Evolutionary conservation across 495 filamentous ascomycete species (phyloP).

Genomic region (Neurospora sp.): DNA sequence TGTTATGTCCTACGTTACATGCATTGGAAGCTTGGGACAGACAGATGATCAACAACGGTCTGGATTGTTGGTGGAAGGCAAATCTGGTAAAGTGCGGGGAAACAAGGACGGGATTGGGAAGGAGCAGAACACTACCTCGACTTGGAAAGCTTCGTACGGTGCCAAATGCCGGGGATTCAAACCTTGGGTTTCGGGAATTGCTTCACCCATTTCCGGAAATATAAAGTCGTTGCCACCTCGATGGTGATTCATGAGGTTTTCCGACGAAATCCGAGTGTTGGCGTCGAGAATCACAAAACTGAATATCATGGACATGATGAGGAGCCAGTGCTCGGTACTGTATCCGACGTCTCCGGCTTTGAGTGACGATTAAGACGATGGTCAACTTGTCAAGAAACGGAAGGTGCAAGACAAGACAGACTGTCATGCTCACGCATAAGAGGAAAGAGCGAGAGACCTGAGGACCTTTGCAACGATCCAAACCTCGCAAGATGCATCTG

Average conservation of each 20-base stretch:
- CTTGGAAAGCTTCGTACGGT: background rate
- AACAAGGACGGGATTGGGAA: background rate
- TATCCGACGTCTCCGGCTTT: background rate
- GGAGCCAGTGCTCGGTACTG: background rate
- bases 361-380: background rate
- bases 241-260: background rate
- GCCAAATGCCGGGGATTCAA: background rate
- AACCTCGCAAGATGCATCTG: too few relatives aligned
- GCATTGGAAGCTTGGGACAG: background rate
- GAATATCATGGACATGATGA: background rate
- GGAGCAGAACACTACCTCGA: background rate
- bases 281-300: background rate
- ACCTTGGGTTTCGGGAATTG: background rate
- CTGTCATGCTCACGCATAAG: background rate
- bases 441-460: background rate
- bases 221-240: background rate
- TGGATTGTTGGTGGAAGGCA: background rate
- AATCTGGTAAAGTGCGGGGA: background rate
- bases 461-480: too few relatives aligned
- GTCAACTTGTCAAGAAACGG: background rate
- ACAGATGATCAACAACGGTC: background rate
- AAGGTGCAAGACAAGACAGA: background rate
- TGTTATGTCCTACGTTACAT: background rate
- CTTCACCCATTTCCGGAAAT: background rate
- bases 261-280: background rate